Evolutionary conservation across 306 rosid species (phyloP), one percentile per base, ranked within the genome.

Genomic region (Rubus idaeus): DNA sequence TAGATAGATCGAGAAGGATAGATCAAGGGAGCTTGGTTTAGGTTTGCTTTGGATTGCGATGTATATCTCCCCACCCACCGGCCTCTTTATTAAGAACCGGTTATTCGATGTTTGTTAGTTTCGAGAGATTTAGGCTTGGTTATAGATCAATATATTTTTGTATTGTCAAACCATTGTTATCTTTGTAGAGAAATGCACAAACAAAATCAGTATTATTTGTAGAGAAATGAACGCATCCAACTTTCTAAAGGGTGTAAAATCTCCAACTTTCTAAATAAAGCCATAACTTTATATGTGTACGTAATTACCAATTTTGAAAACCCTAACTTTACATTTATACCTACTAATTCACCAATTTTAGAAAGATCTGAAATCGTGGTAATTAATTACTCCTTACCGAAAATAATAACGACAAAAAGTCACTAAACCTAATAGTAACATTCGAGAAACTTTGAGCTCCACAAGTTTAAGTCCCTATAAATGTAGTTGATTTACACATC

Each of bases 21-120:
- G 26, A n/a, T n/a, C 26, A 2, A 8, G 5, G 5, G n/a, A 20
- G 62, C 35, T 56, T 1, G 30, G 42, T 6, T 64, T 64, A 17
- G 6, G 39, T 64, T 64, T 62, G n/a, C n/a, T n/a, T n/a, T n/a
- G n/a, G n/a, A n/a, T 16, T 63, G 5, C 3, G 69, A 63, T 63
- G 69, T 16, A 6, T 16, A 63, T 62, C 69, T 63, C 46, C 46
- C 69, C 69, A 63, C 68, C 68, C 10, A 63, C 45, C n/a, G n/a
- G n/a, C n/a, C 46, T 42, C 46, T 42, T 30, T 30, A 30, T 30
- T 2, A 30, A 30, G 35, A 30, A 30, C 1, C 1, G 30, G 30
- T 26, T 26, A 26, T 30, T 30, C 1, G 1, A 30, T 30, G 35
- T 30, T 30, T 30, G 35, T 30, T 30, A 30, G 35, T 30, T 30